Evolutionary conservation across 1,284 basidiomycete species (phyloP), one percentile per base, ranked within the genome.

Genomic region (Ganoderma lingzhi): DNA sequence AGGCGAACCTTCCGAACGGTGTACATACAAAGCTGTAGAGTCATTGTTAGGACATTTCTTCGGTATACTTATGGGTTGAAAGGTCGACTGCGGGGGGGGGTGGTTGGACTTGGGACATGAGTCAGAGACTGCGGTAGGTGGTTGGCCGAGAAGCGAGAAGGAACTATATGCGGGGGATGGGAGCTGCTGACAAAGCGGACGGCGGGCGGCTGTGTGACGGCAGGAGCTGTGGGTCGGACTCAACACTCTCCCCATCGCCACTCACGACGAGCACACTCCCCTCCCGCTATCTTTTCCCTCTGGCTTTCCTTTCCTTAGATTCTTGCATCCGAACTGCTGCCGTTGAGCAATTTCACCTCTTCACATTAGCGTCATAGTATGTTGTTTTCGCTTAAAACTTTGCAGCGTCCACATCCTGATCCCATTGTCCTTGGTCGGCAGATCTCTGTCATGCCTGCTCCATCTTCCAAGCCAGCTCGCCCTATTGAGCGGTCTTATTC

Each of bases 1-100:
- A 41, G 30, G 58, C 39, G 28, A 59, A 48, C 19, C 42, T 62
- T 15, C 55, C 66, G 5, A 48, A 45, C 8, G 63, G 65, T 35
- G 48, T 67, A 32, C 73, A 71, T 55, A 70, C 75, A 28, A 78
- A 76, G 69, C 41, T 78, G 70, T 77, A 61, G 59, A 44, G 41
- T 44, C 19, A 30, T 30, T 12, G 19, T 23, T 28, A 28, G 19
- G 39, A 28, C 23, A 41, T 61, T 41, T 41, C 19, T 15, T 23
- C 41, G 19, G 12, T 67, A 53, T n/a, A 48, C 19, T n/a, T 48
- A 28, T 42, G 45, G 35, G n/a, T 14, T 9, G 41, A 9, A 59
- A 53, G 48, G 45, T 2, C n/a, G 19, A 23, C 3, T 6, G 32
- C 17, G 23, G n/a, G 32, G 19, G 19, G 39, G 41, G n/a, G 39